Percentiles rank a stretch among this genome's conserved stretches.
Evolutionary conservation across 768 basidiomycete species (phyloP).

Genomic region (Mrakia frigida): DNA sequence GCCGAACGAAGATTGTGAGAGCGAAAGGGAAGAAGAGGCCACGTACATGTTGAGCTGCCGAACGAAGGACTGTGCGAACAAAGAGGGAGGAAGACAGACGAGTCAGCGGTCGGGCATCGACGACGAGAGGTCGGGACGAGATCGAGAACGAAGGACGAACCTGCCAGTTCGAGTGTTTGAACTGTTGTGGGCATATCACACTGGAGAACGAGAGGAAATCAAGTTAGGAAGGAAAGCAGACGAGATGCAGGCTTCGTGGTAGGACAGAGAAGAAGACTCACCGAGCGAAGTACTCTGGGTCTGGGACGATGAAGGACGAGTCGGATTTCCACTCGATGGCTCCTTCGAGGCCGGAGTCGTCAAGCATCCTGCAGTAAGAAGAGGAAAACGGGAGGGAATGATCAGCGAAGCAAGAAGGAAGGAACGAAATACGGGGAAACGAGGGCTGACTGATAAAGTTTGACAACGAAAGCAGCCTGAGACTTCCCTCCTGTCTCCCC

Average conservation of each 20-base stretch:
- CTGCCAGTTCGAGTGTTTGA: conserved; percentile 47
- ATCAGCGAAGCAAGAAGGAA: background rate
- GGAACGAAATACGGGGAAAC: background rate
- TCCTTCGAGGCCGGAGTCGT: background rate
- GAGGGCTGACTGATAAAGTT: background rate
- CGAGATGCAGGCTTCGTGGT: background rate
- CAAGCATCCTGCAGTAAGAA: conserved; percentile 5
- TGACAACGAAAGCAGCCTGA: conserved; percentile 13
- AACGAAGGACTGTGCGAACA: conserved; percentile 40
- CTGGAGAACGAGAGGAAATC: background rate
- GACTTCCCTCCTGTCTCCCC: conserved; percentile 2
- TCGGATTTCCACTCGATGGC: conserved; percentile 5
- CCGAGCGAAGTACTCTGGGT: conserved; percentile 13
- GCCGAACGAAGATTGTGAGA: too few species aligned
- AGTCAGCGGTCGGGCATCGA: background rate
- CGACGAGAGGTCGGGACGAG: background rate
- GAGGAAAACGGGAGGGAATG: background rate
- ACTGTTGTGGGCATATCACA: conserved; percentile 40
- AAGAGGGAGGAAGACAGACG: background rate
- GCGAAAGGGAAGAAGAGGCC: too few species aligned
- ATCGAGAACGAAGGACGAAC: background rate
- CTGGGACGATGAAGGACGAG: conserved; percentile 2
- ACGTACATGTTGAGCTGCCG: conserved; percentile 44
- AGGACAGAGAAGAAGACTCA: background rate
- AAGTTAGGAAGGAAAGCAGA: background rate